Base-by-base conservation (phyloP, 169 alveolate genomes). In the Eimeria acervulina region DNA sequence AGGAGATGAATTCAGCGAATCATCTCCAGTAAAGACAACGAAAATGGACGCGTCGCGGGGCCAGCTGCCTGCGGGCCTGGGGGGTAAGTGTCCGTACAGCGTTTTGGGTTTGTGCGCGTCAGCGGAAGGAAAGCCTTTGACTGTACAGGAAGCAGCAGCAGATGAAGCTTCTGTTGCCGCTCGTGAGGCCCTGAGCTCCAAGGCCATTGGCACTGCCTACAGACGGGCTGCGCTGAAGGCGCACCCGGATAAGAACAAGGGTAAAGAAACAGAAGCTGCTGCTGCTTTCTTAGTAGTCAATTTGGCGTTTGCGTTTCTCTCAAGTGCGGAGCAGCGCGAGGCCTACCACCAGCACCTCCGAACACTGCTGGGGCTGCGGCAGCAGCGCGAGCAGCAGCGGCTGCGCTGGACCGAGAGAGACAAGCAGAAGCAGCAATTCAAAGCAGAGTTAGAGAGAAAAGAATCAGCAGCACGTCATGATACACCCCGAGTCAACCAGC, bases 231-330 rank as follows among this genome's bases (percentile, higher is more conserved):
- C 96, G 2, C 89, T 93, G 2, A 83, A 83, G 78, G 84, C 96
- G 59, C 96, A 93, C 33, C 96, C 96, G 12, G 96, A 93, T 38
- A 93, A 93, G 44, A 93, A 93, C 66, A 80, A 80, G 23, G 96
- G 96, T 23, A 61, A 89, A 59, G 96, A 93, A 68, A 36, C 68
- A 21, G 93, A 59, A 13, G 96, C 96, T 2, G 96, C 94, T 23
- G 61, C 81, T 26, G 93, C 68, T 7, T 93, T 93, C 66, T 80
- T 93, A 15, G 72, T 68, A 26, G 76, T 93, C 19, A 87, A 93
- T n/a, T 76, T 88, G 23, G 96, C 96, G 1, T 93, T 74, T 42
- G 90, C 94, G 10, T 93, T 81, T 28, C 88, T 93, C 1, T 81
- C 94, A 33, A 44, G 19, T 51, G 63, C 42, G n/a, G 66, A 42